Percentiles rank a stretch among this genome's conserved stretches.
phyloP scores from a whole-genome alignment of 129 eudicot genomes.

The Centella asiatica region DNA sequence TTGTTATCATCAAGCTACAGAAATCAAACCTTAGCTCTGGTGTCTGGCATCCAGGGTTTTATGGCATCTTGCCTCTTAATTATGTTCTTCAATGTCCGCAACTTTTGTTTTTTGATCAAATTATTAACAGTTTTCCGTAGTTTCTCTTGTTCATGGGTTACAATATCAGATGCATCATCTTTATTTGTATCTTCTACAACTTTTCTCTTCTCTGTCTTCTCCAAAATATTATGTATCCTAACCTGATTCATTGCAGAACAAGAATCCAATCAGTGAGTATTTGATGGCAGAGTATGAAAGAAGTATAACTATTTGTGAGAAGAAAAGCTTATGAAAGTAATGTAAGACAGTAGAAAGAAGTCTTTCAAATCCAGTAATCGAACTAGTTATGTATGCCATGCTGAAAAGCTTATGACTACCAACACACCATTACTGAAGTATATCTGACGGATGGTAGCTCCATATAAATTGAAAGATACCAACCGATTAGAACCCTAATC shows the following conservation, averaged over 20 bases:
- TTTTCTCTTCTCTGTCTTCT: constrained; percentile 56
- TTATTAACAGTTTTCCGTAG: constrained; percentile 46
- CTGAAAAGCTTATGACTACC: too few species aligned
- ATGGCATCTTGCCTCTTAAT: constrained; percentile 48
- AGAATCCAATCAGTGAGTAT: not conserved
- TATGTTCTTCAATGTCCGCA: constrained; percentile 48
- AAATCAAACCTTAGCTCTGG: constrained; percentile 74
- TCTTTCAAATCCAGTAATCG: too few species aligned
- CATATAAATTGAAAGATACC: too few species aligned
- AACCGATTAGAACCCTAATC: too few species aligned
- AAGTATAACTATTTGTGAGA: not conserved
- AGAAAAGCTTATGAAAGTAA: too few species aligned
- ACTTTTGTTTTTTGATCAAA: constrained; percentile 71
- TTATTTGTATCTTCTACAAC: constrained; percentile 27
- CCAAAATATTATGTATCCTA: constrained; percentile 65
- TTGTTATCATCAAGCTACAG: not conserved
- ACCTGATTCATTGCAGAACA: constrained; percentile 36
- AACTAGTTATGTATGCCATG: too few species aligned
- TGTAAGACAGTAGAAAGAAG: too few species aligned
- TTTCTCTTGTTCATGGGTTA: constrained; percentile 31
- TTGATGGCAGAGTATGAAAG: not conserved
- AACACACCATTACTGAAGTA: too few species aligned
- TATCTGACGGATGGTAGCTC: too few species aligned
- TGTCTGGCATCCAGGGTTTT: constrained; percentile 65
- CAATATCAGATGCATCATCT: constrained; percentile 25